Evolutionary conservation across 306 rosid genomes (phyloP), one percentile per base, ranked within the genome.

Genomic region (Crataegus laevigata): DNA sequence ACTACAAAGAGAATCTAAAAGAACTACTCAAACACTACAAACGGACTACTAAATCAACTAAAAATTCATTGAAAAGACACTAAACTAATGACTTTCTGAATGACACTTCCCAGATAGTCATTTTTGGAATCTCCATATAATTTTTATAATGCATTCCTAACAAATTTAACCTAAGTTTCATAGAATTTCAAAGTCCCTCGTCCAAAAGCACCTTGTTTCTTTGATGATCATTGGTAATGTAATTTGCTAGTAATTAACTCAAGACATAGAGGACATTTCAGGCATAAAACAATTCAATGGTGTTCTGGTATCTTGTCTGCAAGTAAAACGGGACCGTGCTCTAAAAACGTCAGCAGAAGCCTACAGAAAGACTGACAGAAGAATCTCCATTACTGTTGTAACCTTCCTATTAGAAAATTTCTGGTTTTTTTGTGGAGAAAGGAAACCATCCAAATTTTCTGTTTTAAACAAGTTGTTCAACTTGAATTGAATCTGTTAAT

Each of bases 291-390:
- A 71, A 87, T 84, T 81, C 74, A 11, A 86, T 65, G 79, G 85
- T 79, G 45, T 75, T 81, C 76, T 30, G 73, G 78, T 63, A 66
- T 51, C 64, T 84, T 85, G 86, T 72, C 80, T 79, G 82, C 81
- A 71, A 75, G 84, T 76, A 73, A 77, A 78, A 77, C 75, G 96
- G 91, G 90, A 83, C 89, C 90, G 82, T 79, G 69, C 82, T 82
- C 73, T 29, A 81, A 75, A 79, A 84, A 73, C 90, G 88, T 89
- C 86, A 88, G 88, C 90, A 78, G 81, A 74, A 79, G 85, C 75
- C 85, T 51, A 71, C 64, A 54, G 62, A 40, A 13, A 74, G 84
- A 76, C 84, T 79, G 82, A 84, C 85, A 81, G 78, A 88, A 82
- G 87, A 88, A 82, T 82, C 91, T 84, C 75, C 88, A 85, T 80